Conservation (phyloP, 2,329 filamentous ascomycete genomes). For the Aspergillus luchuensis region DNA sequence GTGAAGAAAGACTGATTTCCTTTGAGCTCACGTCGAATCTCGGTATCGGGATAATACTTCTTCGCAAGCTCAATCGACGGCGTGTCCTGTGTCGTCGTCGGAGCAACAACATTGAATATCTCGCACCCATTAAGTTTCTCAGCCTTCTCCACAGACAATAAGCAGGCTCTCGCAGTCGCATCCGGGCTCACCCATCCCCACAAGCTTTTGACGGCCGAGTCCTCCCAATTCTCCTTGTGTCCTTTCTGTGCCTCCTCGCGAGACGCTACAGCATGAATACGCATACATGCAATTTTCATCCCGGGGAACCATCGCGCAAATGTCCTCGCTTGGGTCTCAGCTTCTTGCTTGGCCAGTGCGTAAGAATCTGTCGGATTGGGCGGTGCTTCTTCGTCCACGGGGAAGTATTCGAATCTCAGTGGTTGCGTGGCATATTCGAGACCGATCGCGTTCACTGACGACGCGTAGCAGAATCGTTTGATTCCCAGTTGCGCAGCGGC, state of each 20-base stretch:
- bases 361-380: conserved; percentile 39
- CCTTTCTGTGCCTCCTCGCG: conserved; percentile 33
- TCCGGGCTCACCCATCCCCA: conserved; percentile 42
- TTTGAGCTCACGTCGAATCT: conserved; percentile 26
- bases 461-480: conserved; percentile 40
- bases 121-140: conserved; percentile 37
- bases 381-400: conserved; percentile 40
- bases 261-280: conserved; percentile 41
- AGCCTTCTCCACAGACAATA: conserved; percentile 35
- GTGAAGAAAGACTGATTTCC: conserved; percentile 28
- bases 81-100: conserved; percentile 31
- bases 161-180: conserved; percentile 40
- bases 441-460: conserved; percentile 43
- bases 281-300: conserved; percentile 41
- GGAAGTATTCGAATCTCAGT: conserved; percentile 40
- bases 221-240: conserved; percentile 38
- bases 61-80: conserved; percentile 26
- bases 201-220: conserved; percentile 37
- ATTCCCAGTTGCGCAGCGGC: conserved; percentile 41
- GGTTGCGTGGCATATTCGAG: conserved; percentile 42
- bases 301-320: conserved; percentile 43
- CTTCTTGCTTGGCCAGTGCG: conserved; percentile 41
- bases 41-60: conserved; percentile 29
- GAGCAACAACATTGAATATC: conserved; percentile 41
- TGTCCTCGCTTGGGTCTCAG: conserved; percentile 36